Base-by-base conservation (phyloP, 495 filamentous ascomycete species). In the Penicillium macrosclerotiorum region DNA sequence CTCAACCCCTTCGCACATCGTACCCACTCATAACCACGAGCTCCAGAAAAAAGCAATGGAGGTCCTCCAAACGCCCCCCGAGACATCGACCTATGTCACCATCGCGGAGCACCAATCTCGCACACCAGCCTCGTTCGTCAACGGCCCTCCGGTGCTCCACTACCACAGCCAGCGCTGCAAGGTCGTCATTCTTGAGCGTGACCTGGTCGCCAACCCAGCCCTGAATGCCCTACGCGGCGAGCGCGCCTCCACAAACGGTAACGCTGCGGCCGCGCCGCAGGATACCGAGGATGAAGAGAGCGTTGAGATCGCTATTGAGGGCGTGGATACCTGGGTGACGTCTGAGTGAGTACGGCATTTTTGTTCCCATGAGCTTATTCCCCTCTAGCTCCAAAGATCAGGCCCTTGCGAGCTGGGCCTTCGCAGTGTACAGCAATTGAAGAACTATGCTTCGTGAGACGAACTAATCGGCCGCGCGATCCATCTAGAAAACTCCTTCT, bases 71-170 rank as follows among this genome's bases (percentile, higher is more conserved):
- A 47, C 52, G 3, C 38, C 74, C 5, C 86, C 84, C 1, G 57
- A 69, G 5, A 49, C 71, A 6, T 65, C 67, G 20, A 72, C 72
- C 56, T 96, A 89, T 73, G 86, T 80, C 19, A 75, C 83, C 8
- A 78, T 98, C 33, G 71, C 78, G 13, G 82, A 85, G 43, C 88
- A 95, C 67, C 89, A 95, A 62, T 81, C 85, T 20, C 82, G 84
- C 48, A 98, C 93, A 7, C 93, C 93, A 1, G 64, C 72, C 37
- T 90, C 84, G 22, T 98, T 97, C 77, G 85, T 83, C 65, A 76
- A 77, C 57, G 85, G 80, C 8, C 86, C 84, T 43, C 81, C 91
- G 9, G 77, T 98, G 24, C 81, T 97, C 0, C 77, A 96, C 72
- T 85, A 84, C 67, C 85, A 85, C 57, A 76, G 72, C 50, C 59